Conservation (phyloP, 371 early-diverging fungal genomes). For the Entomophthora muscae region DNA sequence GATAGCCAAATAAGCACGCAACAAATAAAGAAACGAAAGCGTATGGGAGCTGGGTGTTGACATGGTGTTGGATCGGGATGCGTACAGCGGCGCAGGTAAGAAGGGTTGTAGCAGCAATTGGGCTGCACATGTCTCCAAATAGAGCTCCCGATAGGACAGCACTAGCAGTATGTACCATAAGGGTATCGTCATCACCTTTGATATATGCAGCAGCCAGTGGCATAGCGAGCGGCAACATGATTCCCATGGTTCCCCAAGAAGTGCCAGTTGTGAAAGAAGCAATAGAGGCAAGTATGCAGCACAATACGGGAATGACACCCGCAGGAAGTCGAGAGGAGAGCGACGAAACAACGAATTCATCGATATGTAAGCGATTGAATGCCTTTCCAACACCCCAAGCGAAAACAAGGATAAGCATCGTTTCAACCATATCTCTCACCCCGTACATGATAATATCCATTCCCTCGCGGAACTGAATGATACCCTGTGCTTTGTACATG, state of each 20-base stretch:
- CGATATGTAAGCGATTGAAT: background rate
- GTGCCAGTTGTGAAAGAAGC: conserved; percentile 9
- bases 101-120: conserved; percentile 9
- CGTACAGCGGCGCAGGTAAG: conserved; percentile 1
- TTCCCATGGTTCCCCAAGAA: conserved; percentile 11
- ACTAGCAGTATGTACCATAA: conserved; percentile 3
- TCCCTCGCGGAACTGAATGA: background rate
- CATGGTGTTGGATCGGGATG: conserved; percentile 4
- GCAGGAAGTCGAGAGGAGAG: background rate
- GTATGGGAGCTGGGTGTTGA: conserved; percentile 8
- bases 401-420: conserved; percentile 7
- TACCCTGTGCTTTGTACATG: conserved; percentile 7
- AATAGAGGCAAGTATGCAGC: background rate
- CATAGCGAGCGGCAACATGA: conserved; percentile 8
- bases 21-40: conserved; percentile 1
- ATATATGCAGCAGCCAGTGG: background rate
- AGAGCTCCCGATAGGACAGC: conserved; percentile 8
- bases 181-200: background rate
- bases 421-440: conserved; percentile 7
- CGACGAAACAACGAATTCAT: background rate
- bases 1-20: conserved; percentile 1
- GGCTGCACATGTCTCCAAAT: conserved; percentile 8
- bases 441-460: conserved; percentile 6
- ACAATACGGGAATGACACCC: conserved; percentile 1
- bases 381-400: conserved; percentile 8